Conservation (phyloP, 2,329 filamentous ascomycete species). For the Microdochium bolleyi region DNA sequence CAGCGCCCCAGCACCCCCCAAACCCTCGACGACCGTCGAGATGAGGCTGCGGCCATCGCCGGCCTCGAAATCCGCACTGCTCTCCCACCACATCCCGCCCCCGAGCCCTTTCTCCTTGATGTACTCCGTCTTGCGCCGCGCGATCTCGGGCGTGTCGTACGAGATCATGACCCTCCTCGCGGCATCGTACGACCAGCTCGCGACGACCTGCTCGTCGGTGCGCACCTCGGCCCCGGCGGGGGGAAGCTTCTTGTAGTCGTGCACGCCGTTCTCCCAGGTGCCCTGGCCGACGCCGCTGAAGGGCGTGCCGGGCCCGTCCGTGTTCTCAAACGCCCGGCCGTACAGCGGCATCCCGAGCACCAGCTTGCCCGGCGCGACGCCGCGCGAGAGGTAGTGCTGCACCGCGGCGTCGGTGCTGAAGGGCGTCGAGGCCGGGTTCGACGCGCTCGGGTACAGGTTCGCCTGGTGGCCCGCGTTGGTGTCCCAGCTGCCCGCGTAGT, state of each 20-base stretch:
- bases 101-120: slow-evolving; percentile 62
- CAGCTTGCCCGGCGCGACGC: slow-evolving; percentile 63
- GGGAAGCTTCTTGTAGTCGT: slow-evolving; percentile 84
- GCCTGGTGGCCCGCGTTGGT: slow-evolving; percentile 64
- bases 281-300: slow-evolving; percentile 71
- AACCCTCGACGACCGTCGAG: slow-evolving; percentile 47
- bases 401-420: slow-evolving; percentile 71
- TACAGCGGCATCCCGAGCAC: slow-evolving; percentile 91
- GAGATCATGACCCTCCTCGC: slow-evolving; percentile 59
- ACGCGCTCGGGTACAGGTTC: slow-evolving; percentile 58
- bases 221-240: slow-evolving; percentile 55
- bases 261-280: slow-evolving; percentile 77
- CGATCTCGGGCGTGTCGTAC: slow-evolving; percentile 68
- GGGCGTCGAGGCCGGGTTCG: slow-evolving; percentile 59
- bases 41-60: slow-evolving; percentile 56
- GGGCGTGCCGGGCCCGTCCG: slow-evolving; percentile 61
- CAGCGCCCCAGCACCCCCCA: slow-evolving; percentile 46
- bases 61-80: slow-evolving; percentile 64
- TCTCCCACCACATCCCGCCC: slow-evolving; percentile 98
- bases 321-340: slow-evolving; percentile 75
- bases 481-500: slow-evolving; percentile 82
- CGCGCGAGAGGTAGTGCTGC: slow-evolving; percentile 56
- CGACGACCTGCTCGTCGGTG: slow-evolving; percentile 55
- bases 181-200: slow-evolving; percentile 71
- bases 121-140: slow-evolving; percentile 62